phyloP scores from a whole-genome alignment of 2,329 filamentous ascomycete species.

The Apiospora kogelbergensis region DNA sequence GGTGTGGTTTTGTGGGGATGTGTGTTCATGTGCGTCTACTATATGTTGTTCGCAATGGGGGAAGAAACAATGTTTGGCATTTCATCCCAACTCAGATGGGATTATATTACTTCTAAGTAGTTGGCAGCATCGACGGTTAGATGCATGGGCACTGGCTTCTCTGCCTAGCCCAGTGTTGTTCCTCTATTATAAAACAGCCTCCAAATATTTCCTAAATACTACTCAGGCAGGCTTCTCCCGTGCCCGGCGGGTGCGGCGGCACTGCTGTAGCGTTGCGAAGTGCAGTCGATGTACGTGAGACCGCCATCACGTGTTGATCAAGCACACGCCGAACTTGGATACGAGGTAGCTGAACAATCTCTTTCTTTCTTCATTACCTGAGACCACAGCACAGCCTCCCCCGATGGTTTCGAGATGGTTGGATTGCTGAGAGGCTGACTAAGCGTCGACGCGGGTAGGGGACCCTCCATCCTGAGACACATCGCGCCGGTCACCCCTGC shows the following conservation, averaged over 20 bases:
- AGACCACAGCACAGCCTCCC: not conserved
- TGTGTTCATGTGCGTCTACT: not conserved
- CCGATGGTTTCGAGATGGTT: not conserved
- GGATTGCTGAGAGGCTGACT: not conserved
- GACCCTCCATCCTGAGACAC: not conserved
- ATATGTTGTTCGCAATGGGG: not conserved
- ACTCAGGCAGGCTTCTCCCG: not conserved
- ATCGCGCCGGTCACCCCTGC: not conserved
- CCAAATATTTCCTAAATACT: not conserved
- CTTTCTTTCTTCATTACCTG: not conserved
- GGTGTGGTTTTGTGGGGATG: not conserved
- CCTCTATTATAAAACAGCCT: not conserved
- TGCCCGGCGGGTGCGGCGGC: not conserved
- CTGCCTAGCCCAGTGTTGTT: not conserved
- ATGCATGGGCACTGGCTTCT: not conserved
- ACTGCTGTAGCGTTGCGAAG: not conserved
- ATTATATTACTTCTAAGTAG: not conserved
- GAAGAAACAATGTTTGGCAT: not conserved
- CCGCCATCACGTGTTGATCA: not conserved
- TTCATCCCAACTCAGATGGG: not conserved
- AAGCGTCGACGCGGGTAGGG: not conserved
- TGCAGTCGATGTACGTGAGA: not conserved
- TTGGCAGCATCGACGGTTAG: not conserved
- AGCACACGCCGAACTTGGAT: not conserved
- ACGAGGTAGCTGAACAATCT: not conserved